Evolutionary conservation across 768 basidiomycete genomes (phyloP), one percentile per base, ranked within the genome.

Genomic region (Tylopilus balloui): DNA sequence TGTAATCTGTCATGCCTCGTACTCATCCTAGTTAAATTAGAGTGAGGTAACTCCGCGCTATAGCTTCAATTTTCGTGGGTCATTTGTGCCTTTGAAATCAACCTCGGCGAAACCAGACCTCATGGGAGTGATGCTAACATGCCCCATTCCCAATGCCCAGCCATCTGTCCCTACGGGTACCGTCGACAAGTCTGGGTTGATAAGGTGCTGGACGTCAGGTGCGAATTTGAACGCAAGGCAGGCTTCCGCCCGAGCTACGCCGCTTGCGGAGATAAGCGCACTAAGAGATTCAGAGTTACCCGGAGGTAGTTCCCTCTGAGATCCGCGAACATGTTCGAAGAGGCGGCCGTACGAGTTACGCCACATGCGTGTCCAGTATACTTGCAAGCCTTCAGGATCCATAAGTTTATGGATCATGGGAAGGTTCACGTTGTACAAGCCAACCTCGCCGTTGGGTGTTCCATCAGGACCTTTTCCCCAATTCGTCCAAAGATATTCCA

Each of bases 351-450:
- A 95, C 10, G 83, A 78, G 62, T 87, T 95, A 40, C 87, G 78
- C 89, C 88, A 92, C 69, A 93, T 80, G 23, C 66, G 73, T 11
- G 93, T 90, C 88, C 91, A 93, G 56, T 74, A 78, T 46, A 90
- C 76, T 54, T 79, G 78, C 47, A 92, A 66, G 8, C 82, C 81
- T 43, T 76, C 75, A 27, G 79, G 75, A 34, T 73, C 68, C 39
- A 87, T 67, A 24, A 88, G 76, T 23, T 71, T 76, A 45, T 82
- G 77, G 42, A 92, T 76, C 64, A 96, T 73, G 20, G 93, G 92
- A 39, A 97, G 79, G 67, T 97, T 97, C 58, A 97, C 70, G 61
- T 73, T 91, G 69, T 92, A 92, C 20, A 93, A 71, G 63, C 90
- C 89, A 27, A 92, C 80, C 61, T 87, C 83, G 40, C 78, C 77